A percentile compares a stretch with the other conserved stretches of the same genome.
These are phyloP conservation scores for Auricularia auricula-judae DNA, from an alignment of 768 basidiomycete genomes.

Conservation along the genomic window DNA sequence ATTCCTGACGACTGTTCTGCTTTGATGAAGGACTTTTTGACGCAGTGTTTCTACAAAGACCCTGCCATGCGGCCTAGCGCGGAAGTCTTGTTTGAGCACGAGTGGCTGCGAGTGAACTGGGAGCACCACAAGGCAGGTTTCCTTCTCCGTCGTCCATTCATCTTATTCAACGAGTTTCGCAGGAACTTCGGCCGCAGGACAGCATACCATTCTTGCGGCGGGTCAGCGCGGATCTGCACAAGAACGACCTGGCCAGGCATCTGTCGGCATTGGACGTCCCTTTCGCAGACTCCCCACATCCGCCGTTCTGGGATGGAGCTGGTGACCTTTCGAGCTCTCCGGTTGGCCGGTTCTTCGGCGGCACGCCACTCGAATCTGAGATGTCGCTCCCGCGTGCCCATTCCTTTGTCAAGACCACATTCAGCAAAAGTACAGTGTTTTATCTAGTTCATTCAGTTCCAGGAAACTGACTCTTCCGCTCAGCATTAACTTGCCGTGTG, in stretches of 20 bases:
- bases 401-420: slow-evolving; percentile 83
- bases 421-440: slow-evolving; percentile 68
- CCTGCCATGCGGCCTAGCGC: slow-evolving; percentile 76
- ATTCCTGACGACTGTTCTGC: slow-evolving; percentile 71
- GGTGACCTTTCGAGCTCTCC: background rate
- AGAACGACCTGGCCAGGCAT: slow-evolving; percentile 51
- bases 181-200: slow-evolving; percentile 85
- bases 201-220: slow-evolving; percentile 92
- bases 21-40: slow-evolving; percentile 69
- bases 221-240: slow-evolving; percentile 77
- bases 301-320: slow-evolving; percentile 24
- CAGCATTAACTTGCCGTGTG: slow-evolving; percentile 81
- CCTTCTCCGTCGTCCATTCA: background rate
- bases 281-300: slow-evolving; percentile 29
- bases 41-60: slow-evolving; percentile 85
- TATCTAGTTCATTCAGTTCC: background rate
- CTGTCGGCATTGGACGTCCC: slow-evolving; percentile 27
- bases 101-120: slow-evolving; percentile 80
- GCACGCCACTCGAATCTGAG: slow-evolving; percentile 1
- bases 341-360: background rate
- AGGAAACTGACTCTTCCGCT: slow-evolving; percentile 3
- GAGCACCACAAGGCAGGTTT: slow-evolving; percentile 58
- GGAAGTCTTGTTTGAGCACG: slow-evolving; percentile 76
- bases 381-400: slow-evolving; percentile 45
- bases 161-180: slow-evolving; percentile 1